Base-by-base conservation (phyloP, 1,284 basidiomycete species). In the Ganoderma leucocontextum region DNA sequence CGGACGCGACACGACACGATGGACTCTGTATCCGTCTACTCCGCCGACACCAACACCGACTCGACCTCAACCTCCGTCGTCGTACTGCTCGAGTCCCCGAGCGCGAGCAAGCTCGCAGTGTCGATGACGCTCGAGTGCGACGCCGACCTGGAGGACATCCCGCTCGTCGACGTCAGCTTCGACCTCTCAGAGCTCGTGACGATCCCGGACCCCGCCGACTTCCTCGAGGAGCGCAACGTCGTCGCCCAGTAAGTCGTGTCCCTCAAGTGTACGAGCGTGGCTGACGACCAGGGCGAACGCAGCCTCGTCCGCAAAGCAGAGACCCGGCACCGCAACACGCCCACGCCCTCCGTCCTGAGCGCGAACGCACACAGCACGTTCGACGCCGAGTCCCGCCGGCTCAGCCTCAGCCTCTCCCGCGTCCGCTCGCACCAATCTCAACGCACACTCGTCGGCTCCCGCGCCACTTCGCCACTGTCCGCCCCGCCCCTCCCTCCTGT, bases 281-380 rank as follows among this genome's bases (percentile, higher is more conserved):
- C 63, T 44, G 25, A 60, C 33, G 8, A 29, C 1, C 10, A 22
- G 12, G 7, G 19, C 6, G 15, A 15, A 25, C 36, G 19, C 49
- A 68, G 67, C 19, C 67, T 68, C 25, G 63, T 68, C 9, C 63
- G 57, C 52, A 68, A 68, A 36, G 63, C 67, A 8, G 64, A 64
- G 35, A 53, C 64, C 22, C 59, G 67, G 19, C 36, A 63, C 35
- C 62, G 63, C 25, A 68, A 64, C 66, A 55, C 22, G 36, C 60
- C 29, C 38, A 58, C 63, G 33, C 67, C 62, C 13, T 63, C 62
- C 15, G 36, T 62, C 58, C 36, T 25, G 33, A 53, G 47, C 44
- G 29, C 42, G 6, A 42, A 61, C 42, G 42, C 41, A 12, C 41
- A n/a, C 55, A 58, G 55, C 55, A 35, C 55, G 55, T 58, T 58